Conservation (phyloP, 2,329 filamentous ascomycete species). For the Tolypocladium ophioglossoides region DNA sequence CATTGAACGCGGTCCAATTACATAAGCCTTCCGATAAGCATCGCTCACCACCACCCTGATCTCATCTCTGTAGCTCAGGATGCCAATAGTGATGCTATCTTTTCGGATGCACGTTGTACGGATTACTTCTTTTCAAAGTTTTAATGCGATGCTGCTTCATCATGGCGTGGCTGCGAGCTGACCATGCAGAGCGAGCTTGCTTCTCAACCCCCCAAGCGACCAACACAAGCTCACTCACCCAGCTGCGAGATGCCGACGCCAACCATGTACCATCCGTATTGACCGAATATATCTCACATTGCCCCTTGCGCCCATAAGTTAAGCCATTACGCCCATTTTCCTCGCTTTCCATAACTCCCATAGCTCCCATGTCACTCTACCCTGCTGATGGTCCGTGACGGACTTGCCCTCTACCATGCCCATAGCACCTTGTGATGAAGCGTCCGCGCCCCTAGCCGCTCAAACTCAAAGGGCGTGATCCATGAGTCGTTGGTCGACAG, state of each 20-base stretch:
- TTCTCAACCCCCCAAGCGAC: not conserved
- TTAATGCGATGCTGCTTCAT: not conserved
- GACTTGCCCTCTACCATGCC: conserved; percentile 36
- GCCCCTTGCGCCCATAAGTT: not conserved
- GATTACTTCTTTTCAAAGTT: no score
- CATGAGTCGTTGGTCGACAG: conserved; percentile 89
- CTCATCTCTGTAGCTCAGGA: not conserved
- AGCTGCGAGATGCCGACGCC: not conserved
- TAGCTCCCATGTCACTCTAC: not conserved
- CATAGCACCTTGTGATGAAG: conserved; percentile 72
- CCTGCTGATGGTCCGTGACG: not conserved
- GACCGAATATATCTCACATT: not conserved
- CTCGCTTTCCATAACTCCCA: not conserved
- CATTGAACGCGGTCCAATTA: not conserved
- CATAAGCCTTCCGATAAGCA: no score
- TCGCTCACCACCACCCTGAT: no score
- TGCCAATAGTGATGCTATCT: not conserved
- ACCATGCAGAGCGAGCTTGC: not conserved
- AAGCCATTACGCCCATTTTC: not conserved
- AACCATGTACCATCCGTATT: not conserved
- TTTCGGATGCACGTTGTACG: not conserved
- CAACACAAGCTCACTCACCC: not conserved
- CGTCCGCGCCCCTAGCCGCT: conserved; percentile 69
- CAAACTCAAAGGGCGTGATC: conserved; percentile 82
- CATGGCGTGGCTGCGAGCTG: not conserved